Conservation (phyloP, 805 yeast species). For the Candida adriatica region DNA sequence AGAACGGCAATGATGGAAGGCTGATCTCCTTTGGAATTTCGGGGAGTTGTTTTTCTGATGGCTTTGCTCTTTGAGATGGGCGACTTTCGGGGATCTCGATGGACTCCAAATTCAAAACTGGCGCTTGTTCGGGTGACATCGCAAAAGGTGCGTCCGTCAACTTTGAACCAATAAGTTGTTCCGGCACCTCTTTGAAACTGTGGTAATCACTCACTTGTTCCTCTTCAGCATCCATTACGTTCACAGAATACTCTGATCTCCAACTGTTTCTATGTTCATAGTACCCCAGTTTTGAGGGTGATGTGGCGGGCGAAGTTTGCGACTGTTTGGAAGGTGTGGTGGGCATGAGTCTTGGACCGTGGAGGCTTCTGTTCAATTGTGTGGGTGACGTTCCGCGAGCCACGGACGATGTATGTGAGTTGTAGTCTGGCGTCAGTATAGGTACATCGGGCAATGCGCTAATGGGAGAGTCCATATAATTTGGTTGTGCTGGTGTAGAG, state of each 20-base stretch:
- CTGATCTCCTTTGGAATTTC: slow-evolving; percentile 33
- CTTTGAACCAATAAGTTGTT: neutral
- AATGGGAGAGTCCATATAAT: slow-evolving; percentile 13
- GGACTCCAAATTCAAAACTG: slow-evolving; percentile 6
- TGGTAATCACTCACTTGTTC: slow-evolving; percentile 4
- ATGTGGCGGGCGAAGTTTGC: slow-evolving; percentile 16
- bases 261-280: slow-evolving; percentile 24
- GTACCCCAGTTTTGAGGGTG: slow-evolving; percentile 20
- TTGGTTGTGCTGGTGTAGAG: slow-evolving; percentile 7
- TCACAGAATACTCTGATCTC: slow-evolving; percentile 21
- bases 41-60: slow-evolving; percentile 26
- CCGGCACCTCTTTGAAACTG: slow-evolving; percentile 1
- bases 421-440: slow-evolving; percentile 9
- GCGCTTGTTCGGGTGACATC: neutral
- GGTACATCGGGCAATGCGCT: slow-evolving; percentile 21
- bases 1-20: slow-evolving; percentile 51
- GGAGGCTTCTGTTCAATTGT: slow-evolving; percentile 11
- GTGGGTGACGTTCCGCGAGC: slow-evolving; percentile 13
- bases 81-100: slow-evolving; percentile 9
- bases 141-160: slow-evolving; percentile 1
- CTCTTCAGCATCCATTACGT: slow-evolving; percentile 11
- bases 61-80: neutral
- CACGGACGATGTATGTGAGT: neutral
- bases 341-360: slow-evolving; percentile 21
- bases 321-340: slow-evolving; percentile 4